phyloP scores from a whole-genome alignment of 495 filamentous ascomycete species.

The Penicillium silybi region DNA sequence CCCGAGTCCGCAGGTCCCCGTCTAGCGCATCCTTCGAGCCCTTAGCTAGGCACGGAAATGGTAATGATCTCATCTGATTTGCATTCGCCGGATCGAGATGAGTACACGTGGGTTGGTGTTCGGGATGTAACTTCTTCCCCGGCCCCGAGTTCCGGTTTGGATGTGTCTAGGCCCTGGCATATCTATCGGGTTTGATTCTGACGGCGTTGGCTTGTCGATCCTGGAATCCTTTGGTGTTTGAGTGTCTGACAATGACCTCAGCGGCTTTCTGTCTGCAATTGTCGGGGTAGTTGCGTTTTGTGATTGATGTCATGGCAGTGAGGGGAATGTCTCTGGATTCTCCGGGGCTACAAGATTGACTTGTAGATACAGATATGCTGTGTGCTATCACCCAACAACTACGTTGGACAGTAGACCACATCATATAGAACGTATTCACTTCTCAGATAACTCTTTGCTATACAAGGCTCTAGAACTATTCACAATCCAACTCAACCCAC shows the following conservation, averaged over 20 bases:
- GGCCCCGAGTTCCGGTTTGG: not conserved
- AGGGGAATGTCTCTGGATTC: not conserved
- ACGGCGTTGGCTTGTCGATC: not conserved
- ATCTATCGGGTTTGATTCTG: not conserved
- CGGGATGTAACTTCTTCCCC: not conserved
- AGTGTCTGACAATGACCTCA: not conserved
- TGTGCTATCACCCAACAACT: too few relatives aligned
- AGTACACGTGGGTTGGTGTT: not conserved
- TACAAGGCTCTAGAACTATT: not conserved
- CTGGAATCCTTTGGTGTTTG: not conserved
- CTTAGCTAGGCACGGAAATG: not conserved
- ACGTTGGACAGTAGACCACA: too few relatives aligned
- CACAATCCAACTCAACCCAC: not conserved
- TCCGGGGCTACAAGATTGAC: too few relatives aligned
- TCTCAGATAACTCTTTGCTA: too few relatives aligned
- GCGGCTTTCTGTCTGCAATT: not conserved
- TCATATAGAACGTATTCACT: too few relatives aligned
- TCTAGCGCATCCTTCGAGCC: not conserved
- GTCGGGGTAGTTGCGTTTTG: not conserved
- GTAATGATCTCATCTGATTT: not conserved
- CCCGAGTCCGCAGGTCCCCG: not conserved
- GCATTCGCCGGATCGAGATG: not conserved
- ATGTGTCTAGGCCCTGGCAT: not conserved
- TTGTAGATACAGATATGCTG: too few relatives aligned
- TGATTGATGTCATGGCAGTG: constrained; percentile 4